phyloP scores from a whole-genome alignment of 1,284 basidiomycete genomes.

The Bjerkandera adusta region DNA sequence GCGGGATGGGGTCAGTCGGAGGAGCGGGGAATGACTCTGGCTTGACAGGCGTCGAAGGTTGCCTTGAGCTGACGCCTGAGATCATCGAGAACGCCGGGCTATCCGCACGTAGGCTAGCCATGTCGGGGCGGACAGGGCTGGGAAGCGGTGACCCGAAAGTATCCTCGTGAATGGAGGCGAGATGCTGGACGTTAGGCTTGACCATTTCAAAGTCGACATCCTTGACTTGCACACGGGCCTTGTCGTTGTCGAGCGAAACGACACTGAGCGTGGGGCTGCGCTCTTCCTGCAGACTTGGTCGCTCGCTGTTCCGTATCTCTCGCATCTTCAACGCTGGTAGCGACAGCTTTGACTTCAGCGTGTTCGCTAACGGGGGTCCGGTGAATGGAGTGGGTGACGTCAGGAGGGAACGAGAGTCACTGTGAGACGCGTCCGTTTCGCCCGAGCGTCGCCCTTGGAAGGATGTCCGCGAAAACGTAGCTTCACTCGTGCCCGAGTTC shows the following conservation, averaged over 20 bases:
- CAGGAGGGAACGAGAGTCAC: constrained; percentile 21
- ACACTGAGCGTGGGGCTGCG: constrained; percentile 36
- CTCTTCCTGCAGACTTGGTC: constrained; percentile 4
- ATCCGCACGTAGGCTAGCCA: constrained; percentile 38
- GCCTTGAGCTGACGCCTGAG: constrained; percentile 27
- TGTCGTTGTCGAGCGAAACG: constrained; percentile 32
- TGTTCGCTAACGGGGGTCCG: neutral
- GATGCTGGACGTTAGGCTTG: constrained; percentile 49
- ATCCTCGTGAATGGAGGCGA: constrained; percentile 55
- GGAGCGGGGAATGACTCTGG: neutral
- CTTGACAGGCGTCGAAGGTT: neutral
- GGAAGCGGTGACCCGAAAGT: constrained; percentile 36
- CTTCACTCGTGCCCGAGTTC: constrained; percentile 13
- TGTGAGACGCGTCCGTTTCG: constrained; percentile 21
- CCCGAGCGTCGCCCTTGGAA: constrained; percentile 19
- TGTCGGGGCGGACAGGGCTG: constrained; percentile 32
- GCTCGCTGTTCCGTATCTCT: constrained; percentile 9
- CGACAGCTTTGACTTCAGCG: constrained; percentile 56
- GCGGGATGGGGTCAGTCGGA: neutral
- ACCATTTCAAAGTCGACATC: constrained; percentile 81
- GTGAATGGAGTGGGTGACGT: constrained; percentile 18
- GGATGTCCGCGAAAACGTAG: constrained; percentile 18
- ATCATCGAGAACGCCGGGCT: constrained; percentile 50
- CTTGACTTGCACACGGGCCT: constrained; percentile 63
- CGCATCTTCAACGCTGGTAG: constrained; percentile 44